Conservation (phyloP, 192 early-diverging fungal species). For the Ambispora gerdemannii region DNA sequence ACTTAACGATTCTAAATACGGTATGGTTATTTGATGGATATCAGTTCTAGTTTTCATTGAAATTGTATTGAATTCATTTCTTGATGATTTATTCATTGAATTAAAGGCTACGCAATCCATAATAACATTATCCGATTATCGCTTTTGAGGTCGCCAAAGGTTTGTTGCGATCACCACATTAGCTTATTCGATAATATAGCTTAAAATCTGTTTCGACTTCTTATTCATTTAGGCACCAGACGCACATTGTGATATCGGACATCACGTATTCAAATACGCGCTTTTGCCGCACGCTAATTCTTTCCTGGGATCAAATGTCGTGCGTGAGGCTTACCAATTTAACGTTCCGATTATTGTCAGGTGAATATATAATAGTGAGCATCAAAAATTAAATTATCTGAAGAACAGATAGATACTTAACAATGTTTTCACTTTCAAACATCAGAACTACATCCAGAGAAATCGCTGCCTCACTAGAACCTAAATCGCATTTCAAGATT, state of each 20-base stretch:
- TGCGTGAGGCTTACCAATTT: constrained; percentile 84
- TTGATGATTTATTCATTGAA: neutral
- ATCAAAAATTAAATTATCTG: no score
- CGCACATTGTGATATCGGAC: constrained; percentile 63
- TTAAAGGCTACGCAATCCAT: constrained; percentile 68
- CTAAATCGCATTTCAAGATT: constrained; percentile 42
- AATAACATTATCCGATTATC: constrained; percentile 80
- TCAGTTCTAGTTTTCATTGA: neutral
- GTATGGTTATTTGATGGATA: neutral
- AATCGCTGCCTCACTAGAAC: neutral
- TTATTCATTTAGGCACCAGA: constrained; percentile 48
- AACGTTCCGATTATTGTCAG: constrained; percentile 73
- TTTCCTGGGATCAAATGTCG: constrained; percentile 82
- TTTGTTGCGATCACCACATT: no score
- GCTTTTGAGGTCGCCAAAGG: constrained; percentile 86
- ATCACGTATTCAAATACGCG: constrained; percentile 85
- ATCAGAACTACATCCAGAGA: constrained; percentile 23
- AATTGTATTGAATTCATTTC: neutral
- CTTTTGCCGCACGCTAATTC: constrained; percentile 82
- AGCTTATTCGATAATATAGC: no score
- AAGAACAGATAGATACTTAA: neutral
- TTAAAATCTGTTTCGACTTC: neutral
- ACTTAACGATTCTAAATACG: constrained; percentile 97
- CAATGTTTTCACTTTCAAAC: neutral
- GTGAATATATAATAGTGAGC: constrained; percentile 35